These are phyloP conservation scores for Hymenoscyphus albidus DNA, from an alignment of 2,329 filamentous ascomycete species.

Conservation along the genomic window DNA sequence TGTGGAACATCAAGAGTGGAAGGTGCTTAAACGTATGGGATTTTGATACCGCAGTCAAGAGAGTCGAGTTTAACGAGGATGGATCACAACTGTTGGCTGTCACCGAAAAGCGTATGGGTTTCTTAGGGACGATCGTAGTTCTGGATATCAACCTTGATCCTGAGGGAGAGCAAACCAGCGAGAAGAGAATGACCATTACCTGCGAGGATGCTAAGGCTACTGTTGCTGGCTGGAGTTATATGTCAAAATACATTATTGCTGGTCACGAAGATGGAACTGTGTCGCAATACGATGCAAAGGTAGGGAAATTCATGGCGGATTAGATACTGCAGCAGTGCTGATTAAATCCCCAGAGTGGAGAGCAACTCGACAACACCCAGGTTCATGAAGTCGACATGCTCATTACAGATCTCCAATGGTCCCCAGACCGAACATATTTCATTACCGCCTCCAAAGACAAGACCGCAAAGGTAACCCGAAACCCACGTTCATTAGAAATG, in stretches of 20 bases:
- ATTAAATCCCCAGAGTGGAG: conserved; percentile 57
- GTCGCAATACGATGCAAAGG: conserved; percentile 88
- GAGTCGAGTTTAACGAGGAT: conserved; percentile 95
- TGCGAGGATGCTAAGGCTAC: conserved; percentile 96
- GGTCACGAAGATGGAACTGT: conserved; percentile 95
- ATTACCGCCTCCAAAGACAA: conserved; percentile 99
- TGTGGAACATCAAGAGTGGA: conserved; percentile 94
- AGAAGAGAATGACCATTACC: conserved; percentile 80
- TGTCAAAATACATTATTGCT: conserved; percentile 93
- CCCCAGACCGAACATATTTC: conserved; percentile 91
- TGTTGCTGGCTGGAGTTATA: conserved; percentile 92
- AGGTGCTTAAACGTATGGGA: conserved; percentile 96
- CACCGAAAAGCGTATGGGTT: conserved; percentile 98
- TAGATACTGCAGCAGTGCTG: conserved; percentile 11
- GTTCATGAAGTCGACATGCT: conserved; percentile 77
- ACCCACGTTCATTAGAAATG: neutral
- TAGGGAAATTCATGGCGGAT: conserved; percentile 34
- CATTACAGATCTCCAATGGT: conserved; percentile 92
- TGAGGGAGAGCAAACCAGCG: conserved; percentile 77
- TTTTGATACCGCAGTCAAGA: conserved; percentile 93
- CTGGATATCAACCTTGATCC: conserved; percentile 83
- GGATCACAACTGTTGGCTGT: conserved; percentile 86
- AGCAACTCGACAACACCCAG: conserved; percentile 74
- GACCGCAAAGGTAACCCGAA: conserved; percentile 68
- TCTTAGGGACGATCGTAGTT: conserved; percentile 89